A percentile compares a stretch with the other conserved stretches of the same genome.
phyloP scores from a whole-genome alignment of 2,329 filamentous ascomycete genomes.

The Onygenales sp. region DNA sequence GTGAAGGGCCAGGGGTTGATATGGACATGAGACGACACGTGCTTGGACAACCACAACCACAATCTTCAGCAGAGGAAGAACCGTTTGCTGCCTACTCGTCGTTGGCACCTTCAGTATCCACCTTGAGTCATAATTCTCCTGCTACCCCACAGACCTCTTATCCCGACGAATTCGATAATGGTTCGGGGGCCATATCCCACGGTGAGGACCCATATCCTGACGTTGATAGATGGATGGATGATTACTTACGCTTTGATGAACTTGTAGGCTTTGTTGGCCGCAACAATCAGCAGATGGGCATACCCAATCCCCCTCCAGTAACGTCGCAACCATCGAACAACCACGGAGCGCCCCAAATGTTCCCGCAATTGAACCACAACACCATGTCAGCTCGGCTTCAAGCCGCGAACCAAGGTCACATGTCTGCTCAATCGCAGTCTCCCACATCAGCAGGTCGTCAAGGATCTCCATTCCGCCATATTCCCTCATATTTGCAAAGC shows the following conservation, averaged over 20 bases:
- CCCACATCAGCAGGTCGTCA: constrained; percentile 49
- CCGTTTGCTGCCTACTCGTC: constrained; percentile 41
- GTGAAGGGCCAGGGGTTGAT: constrained; percentile 39
- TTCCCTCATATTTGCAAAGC: constrained; percentile 51
- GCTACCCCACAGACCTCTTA: constrained; percentile 50
- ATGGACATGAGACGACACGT: constrained; percentile 51
- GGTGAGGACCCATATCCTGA: constrained; percentile 42
- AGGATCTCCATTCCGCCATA: constrained; percentile 71
- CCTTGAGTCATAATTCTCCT: constrained; percentile 51
- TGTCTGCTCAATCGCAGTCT: constrained; percentile 53
- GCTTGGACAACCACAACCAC: constrained; percentile 39
- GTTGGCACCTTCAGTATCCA: constrained; percentile 50
- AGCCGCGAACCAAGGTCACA: constrained; percentile 65
- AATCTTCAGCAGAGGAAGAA: constrained; percentile 37
- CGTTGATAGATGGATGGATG: constrained; percentile 43
- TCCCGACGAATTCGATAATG: constrained; percentile 43
- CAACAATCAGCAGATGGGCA: constrained; percentile 30
- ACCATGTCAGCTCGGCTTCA: constrained; percentile 68
- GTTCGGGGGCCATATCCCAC: constrained; percentile 38
- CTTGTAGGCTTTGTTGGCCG: constrained; percentile 45
- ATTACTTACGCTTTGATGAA: constrained; percentile 57
- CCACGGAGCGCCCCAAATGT: constrained; percentile 21
- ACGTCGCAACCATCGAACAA: constrained; percentile 47
- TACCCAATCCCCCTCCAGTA: constrained; percentile 33
- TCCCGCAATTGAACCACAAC: constrained; percentile 40